phyloP scores from a whole-genome alignment of 805 yeast genomes.

The Starmerella apis region DNA sequence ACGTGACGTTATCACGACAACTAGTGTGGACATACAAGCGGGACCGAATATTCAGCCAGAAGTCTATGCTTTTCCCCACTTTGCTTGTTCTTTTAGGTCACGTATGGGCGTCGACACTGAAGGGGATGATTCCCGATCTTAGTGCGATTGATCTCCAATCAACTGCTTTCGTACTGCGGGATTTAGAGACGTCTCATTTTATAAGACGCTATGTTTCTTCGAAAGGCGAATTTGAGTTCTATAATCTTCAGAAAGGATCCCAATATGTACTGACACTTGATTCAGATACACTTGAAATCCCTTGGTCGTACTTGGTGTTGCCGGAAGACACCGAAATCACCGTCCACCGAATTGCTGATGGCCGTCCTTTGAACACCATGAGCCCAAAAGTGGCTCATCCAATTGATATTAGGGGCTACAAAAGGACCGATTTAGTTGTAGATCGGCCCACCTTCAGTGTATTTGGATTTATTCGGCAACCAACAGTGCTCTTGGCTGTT shows the following conservation, averaged over 20 bases:
- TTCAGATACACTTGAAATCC: conserved; percentile 17
- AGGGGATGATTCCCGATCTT: conserved; percentile 7
- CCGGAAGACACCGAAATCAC: conserved; percentile 21
- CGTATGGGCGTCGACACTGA: conserved; percentile 12
- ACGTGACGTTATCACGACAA: not conserved
- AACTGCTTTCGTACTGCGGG: conserved; percentile 13
- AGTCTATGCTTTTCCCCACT: not conserved
- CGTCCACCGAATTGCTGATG: conserved; percentile 26
- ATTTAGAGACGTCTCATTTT: conserved; percentile 5
- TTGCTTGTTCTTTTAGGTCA: conserved; percentile 1
- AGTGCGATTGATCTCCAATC: conserved; percentile 3
- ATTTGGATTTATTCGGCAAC: conserved; percentile 29
- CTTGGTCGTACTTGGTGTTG: conserved; percentile 16
- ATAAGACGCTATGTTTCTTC: conserved; percentile 9
- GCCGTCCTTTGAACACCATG: conserved; percentile 26
- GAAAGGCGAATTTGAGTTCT: conserved; percentile 21
- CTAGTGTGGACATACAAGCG: no score
- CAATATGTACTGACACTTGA: conserved; percentile 19
- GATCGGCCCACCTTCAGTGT: conserved; percentile 28
- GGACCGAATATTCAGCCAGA: not conserved
- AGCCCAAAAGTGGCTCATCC: conserved; percentile 32
- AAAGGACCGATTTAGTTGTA: conserved; percentile 20
- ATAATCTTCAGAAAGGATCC: conserved; percentile 7
- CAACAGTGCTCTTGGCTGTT: conserved; percentile 32
- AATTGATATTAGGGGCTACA: conserved; percentile 23